These are phyloP conservation scores for Peronospora tabacina DNA, from an alignment of 352 stramenopile genomes.

Conservation along the genomic window DNA sequence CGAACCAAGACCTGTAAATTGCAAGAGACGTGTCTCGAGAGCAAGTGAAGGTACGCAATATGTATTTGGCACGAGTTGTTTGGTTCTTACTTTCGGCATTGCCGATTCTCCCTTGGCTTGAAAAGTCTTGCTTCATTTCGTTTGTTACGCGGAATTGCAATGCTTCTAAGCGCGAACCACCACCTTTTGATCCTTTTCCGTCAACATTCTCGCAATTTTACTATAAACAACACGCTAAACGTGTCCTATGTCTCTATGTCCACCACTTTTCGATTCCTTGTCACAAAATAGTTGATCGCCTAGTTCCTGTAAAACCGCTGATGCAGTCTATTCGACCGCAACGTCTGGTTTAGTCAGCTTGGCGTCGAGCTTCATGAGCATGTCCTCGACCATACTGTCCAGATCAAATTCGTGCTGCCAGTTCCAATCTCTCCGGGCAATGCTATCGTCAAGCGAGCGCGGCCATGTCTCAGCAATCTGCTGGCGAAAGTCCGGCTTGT, in stretches of 20 bases:
- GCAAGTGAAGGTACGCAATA: background rate
- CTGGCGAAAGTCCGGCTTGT: constrained; percentile 87
- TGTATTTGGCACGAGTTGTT: too few species aligned
- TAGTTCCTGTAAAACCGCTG: background rate
- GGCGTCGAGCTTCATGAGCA: constrained; percentile 78
- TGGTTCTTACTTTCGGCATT: too few species aligned
- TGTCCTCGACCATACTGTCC: constrained; percentile 85
- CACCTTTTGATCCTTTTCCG: too few species aligned
- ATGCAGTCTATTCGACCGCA: constrained; percentile 18
- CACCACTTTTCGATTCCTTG: too few species aligned
- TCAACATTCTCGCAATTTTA: too few species aligned
- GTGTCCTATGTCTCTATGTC: too few species aligned
- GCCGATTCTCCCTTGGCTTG: too few species aligned
- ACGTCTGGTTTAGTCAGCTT: constrained; percentile 44
- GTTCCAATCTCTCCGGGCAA: constrained; percentile 77
- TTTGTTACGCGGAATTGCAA: too few species aligned
- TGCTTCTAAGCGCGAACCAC: too few species aligned
- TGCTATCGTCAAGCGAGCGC: constrained; percentile 73
- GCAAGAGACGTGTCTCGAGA: background rate
- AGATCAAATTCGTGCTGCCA: constrained; percentile 88
- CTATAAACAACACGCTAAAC: too few species aligned
- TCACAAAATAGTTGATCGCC: background rate
- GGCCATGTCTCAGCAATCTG: constrained; percentile 89
- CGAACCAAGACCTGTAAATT: background rate
- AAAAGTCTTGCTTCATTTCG: too few species aligned